phyloP scores from a whole-genome alignment of 768 basidiomycete genomes.

The Phaeolepiota aurea region DNA sequence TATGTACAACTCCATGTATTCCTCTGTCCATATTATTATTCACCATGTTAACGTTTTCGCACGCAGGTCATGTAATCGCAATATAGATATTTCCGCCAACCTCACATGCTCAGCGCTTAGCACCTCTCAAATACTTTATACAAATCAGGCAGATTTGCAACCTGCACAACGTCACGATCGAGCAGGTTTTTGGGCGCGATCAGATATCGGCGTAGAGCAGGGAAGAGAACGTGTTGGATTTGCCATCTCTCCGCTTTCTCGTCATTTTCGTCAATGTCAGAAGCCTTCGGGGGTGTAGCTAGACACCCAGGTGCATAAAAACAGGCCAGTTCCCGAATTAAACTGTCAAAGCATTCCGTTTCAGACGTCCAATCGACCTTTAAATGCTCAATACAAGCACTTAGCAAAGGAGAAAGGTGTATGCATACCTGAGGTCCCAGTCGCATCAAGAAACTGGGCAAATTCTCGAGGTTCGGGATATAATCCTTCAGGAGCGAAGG shows the following conservation, averaged over 20 bases:
- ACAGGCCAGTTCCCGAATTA: conserved; percentile 84
- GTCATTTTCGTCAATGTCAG: conserved; percentile 23
- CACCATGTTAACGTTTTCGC: conserved; percentile 5
- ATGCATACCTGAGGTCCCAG: conserved; percentile 75
- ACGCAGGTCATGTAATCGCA: conserved; percentile 3
- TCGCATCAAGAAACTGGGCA: conserved; percentile 85
- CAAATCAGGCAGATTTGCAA: conserved; percentile 84
- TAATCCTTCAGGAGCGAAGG: conserved; percentile 83
- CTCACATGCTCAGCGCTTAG: conserved; percentile 25
- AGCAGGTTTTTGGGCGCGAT: conserved; percentile 56
- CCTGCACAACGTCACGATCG: conserved; percentile 73
- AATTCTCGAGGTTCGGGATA: conserved; percentile 83
- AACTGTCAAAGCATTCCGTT: conserved; percentile 74
- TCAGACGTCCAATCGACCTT: conserved; percentile 90
- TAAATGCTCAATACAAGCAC: background rate
- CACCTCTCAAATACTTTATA: conserved; percentile 95
- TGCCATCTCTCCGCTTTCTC: conserved; percentile 72
- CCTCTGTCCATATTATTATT: no score
- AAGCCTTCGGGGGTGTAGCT: conserved; percentile 3
- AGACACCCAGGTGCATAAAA: conserved; percentile 69
- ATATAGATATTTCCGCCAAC: background rate
- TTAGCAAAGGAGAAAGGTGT: background rate
- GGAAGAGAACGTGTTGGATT: conserved; percentile 86
- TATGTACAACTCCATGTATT: no score
- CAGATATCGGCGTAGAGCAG: conserved; percentile 74